These are phyloP conservation scores for Solanum microdontum DNA, from an alignment of 257 asterid species.

Conservation along the genomic window DNA sequence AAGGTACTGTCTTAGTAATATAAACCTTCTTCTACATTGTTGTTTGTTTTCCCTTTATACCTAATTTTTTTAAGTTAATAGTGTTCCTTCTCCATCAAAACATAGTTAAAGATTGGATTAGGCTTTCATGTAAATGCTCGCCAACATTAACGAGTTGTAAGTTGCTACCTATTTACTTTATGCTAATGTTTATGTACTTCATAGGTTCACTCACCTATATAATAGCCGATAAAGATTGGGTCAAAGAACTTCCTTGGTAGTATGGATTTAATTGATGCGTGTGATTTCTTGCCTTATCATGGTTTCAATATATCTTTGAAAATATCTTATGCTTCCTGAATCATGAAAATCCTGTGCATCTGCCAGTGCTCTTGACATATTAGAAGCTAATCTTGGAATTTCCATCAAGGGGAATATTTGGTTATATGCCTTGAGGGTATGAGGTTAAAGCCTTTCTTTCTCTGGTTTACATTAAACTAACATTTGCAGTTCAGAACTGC, in stretches of 20 bases:
- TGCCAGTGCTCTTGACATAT: conserved; percentile 16
- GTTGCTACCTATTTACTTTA: too few relatives aligned
- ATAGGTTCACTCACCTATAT: too few relatives aligned
- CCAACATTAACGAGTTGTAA: too few relatives aligned
- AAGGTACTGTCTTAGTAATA: too few relatives aligned
- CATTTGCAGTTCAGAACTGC: not conserved
- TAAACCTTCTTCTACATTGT: too few relatives aligned
- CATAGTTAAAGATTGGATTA: too few relatives aligned
- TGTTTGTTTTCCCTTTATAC: too few relatives aligned
- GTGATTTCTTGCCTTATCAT: conserved; percentile 17
- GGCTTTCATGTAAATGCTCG: too few relatives aligned
- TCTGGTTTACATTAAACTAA: not conserved
- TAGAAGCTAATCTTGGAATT: conserved; percentile 18
- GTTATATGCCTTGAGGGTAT: conserved; percentile 38
- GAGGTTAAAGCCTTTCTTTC: conserved; percentile 27
- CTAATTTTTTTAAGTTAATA: too few relatives aligned
- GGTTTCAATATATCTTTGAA: conserved; percentile 44
- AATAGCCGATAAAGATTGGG: too few relatives aligned
- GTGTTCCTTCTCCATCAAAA: too few relatives aligned
- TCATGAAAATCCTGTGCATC: conserved; percentile 35
- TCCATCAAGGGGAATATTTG: conserved; percentile 14
- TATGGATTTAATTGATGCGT: not conserved
- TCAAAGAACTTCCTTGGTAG: not conserved
- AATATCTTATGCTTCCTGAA: conserved; percentile 47
- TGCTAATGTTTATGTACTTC: too few relatives aligned